Conservation (phyloP, 2,329 filamentous ascomycete genomes). For the Cladorrhinum sp. region DNA sequence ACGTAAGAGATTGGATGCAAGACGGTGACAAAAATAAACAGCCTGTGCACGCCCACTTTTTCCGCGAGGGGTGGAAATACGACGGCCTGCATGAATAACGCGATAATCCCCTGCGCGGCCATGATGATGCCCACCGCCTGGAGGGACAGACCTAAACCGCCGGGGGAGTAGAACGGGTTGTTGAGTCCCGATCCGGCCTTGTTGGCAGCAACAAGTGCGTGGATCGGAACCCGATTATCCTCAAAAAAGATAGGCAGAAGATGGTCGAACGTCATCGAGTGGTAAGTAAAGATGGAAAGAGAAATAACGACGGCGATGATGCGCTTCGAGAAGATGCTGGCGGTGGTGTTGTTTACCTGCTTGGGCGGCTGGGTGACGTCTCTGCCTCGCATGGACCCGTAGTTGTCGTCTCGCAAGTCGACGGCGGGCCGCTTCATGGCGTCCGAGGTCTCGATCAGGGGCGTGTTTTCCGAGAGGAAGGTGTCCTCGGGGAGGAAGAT, state of each 20-base stretch:
- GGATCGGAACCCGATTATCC: conserved; percentile 56
- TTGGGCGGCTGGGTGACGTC: conserved; percentile 44
- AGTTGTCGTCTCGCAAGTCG: conserved; percentile 73
- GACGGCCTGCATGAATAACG: conserved; percentile 68
- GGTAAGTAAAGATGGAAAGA: conserved; percentile 86
- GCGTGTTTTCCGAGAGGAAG: conserved; percentile 64
- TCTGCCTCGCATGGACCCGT: conserved; percentile 61
- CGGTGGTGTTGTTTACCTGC: conserved; percentile 30
- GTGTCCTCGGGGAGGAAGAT: conserved; percentile 45
- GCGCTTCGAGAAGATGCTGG: conserved; percentile 51
- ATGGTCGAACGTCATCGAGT: conserved; percentile 93
- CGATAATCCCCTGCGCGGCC: conserved; percentile 54
- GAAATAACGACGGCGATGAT: conserved; percentile 77
- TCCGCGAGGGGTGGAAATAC: conserved; percentile 62
- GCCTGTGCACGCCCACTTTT: conserved; percentile 55
- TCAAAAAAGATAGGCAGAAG: conserved; percentile 91
- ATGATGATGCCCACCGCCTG: conserved; percentile 57
- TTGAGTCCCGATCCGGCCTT: conserved; percentile 26
- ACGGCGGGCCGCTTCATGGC: conserved; percentile 69
- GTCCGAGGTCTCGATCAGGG: conserved; percentile 71
- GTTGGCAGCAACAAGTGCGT: conserved; percentile 34
- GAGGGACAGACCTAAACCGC: conserved; percentile 61
- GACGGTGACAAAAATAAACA: conserved; percentile 57
- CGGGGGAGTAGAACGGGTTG: conserved; percentile 54
- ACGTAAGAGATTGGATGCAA: conserved; percentile 61